Evolutionary conservation across 495 filamentous ascomycete genomes (phyloP).

Genomic region (Annulohypoxylon maeteangense): DNA sequence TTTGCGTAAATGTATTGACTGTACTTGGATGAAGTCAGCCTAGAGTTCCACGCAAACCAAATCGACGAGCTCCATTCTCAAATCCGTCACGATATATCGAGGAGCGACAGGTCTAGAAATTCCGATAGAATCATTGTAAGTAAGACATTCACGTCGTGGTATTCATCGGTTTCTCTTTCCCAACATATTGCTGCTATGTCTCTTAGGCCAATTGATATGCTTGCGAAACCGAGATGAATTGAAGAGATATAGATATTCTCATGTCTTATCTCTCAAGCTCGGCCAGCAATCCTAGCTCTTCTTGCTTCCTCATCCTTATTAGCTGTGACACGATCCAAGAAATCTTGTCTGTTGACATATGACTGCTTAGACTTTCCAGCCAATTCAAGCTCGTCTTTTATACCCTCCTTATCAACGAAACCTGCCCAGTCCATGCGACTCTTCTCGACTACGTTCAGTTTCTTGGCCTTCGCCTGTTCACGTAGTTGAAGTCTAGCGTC

Average conservation of each 20-base stretch:
- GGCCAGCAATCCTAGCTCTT: constrained; percentile 67
- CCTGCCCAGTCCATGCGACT: constrained; percentile 93
- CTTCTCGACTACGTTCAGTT: constrained; percentile 97
- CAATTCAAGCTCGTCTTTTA: constrained; percentile 87
- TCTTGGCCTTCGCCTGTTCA: constrained; percentile 71
- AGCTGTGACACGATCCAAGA: constrained; percentile 83
- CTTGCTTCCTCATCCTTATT: constrained; percentile 80
- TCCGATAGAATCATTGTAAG: neutral
- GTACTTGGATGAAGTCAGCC: neutral
- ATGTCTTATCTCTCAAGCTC: constrained; percentile 39
- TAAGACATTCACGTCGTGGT: neutral
- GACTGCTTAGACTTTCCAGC: constrained; percentile 86
- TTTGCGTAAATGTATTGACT: neutral
- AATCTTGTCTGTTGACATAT: constrained; percentile 86
- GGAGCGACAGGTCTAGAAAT: neutral
- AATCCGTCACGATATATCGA: neutral
- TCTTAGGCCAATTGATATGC: neutral
- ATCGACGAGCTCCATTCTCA: neutral
- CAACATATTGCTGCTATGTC: neutral
- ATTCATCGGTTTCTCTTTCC: neutral
- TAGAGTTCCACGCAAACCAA: neutral
- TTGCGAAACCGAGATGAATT: neutral
- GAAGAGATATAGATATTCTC: neutral
- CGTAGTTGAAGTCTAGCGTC: constrained; percentile 51
- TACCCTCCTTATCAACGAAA: constrained; percentile 90